phyloP scores from a whole-genome alignment of 768 basidiomycete genomes.

The Agaricus subrufescens region DNA sequence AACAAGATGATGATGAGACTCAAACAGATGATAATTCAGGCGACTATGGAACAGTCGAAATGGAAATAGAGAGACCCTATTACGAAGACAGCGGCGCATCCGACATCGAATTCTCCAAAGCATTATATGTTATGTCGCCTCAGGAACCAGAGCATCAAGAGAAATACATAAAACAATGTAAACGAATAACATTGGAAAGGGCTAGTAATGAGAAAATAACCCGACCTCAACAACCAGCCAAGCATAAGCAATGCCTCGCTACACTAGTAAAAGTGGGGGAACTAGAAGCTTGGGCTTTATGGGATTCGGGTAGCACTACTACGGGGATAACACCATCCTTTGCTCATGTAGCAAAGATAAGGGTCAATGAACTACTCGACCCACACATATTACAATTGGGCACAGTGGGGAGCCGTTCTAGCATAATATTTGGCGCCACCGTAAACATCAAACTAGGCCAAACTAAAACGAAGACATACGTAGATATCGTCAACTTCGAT shows the following conservation, averaged over 20 bases:
- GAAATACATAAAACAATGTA: too few relatives aligned
- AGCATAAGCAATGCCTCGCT: background rate
- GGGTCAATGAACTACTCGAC: background rate
- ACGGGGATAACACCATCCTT: background rate
- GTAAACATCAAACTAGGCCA: background rate
- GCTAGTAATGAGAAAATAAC: background rate
- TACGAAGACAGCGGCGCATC: too few relatives aligned
- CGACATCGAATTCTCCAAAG: too few relatives aligned
- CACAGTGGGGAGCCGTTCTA: background rate
- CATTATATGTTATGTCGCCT: too few relatives aligned
- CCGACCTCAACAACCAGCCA: background rate
- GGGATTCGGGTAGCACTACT: background rate
- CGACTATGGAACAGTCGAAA: too few relatives aligned
- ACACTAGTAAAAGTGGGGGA: background rate
- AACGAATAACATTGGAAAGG: too few relatives aligned
- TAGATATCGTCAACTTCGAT: constrained; percentile 32
- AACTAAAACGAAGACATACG: constrained; percentile 11
- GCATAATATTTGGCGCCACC: background rate
- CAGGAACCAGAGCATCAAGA: too few relatives aligned
- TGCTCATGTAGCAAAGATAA: background rate
- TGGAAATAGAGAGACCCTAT: too few relatives aligned
- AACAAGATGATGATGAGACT: too few relatives aligned
- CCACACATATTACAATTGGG: background rate
- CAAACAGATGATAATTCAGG: too few relatives aligned
- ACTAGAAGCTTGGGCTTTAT: background rate